Conservation (phyloP, 371 early-diverging fungal species). For the Mortierella sp. region DNA sequence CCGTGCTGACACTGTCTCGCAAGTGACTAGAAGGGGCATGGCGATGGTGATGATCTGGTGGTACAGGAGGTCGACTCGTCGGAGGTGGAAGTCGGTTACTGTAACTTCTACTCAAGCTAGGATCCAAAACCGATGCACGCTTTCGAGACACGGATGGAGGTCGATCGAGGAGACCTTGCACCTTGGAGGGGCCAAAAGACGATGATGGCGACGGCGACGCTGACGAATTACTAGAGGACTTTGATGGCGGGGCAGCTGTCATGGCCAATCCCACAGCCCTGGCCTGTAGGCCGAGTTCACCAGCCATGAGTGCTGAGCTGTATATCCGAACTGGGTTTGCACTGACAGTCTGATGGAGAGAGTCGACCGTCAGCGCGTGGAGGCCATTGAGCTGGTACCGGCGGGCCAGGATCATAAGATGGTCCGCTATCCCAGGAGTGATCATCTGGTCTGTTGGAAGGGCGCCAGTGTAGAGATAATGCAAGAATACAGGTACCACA, state of each 20-base stretch:
- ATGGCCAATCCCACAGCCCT: conserved; percentile 42
- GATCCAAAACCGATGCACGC: conserved; percentile 13
- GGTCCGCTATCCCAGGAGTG: conserved; percentile 33
- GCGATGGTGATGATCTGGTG: conserved; percentile 20
- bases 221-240: background rate
- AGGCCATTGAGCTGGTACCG: conserved; percentile 46
- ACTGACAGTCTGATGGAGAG: conserved; percentile 32
- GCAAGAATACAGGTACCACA: conserved; percentile 34
- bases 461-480: conserved; percentile 48
- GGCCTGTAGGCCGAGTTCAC: conserved; percentile 47
- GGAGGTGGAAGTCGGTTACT: conserved; percentile 33
- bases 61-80: conserved; percentile 15
- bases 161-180: background rate
- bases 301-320: conserved; percentile 38
- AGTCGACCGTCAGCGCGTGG: conserved; percentile 38
- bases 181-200: no score
- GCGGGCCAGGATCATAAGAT: conserved; percentile 44
- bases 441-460: conserved; percentile 12
- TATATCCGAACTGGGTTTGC: conserved; percentile 34
- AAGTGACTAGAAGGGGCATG: conserved; percentile 18
- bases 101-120: conserved; percentile 23
- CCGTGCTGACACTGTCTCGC: conserved; percentile 43
- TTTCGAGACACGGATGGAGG: background rate
- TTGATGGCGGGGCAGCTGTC: background rate
- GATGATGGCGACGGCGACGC: no score